phyloP scores from a whole-genome alignment of 139 green algal species.

The Chlamydomonas urium region DNA sequence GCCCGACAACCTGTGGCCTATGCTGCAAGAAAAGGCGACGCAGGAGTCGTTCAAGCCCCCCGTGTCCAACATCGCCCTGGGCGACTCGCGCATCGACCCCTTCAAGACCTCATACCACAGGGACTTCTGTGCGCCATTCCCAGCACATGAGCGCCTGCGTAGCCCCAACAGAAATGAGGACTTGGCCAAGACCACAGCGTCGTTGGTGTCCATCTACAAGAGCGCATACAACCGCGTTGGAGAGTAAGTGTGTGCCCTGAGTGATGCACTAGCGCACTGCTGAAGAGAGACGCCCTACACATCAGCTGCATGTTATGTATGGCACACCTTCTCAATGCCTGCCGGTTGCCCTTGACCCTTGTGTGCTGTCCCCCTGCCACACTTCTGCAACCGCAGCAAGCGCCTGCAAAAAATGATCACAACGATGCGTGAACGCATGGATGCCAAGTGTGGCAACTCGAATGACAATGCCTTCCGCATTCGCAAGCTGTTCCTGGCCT shows the following conservation, averaged over 20 bases:
- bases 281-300: no score
- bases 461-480: conserved; percentile 80
- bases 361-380: background rate
- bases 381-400: conserved; percentile 41
- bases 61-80: conserved; percentile 56
- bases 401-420: conserved; percentile 67
- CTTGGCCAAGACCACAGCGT: conserved; percentile 47
- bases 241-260: conserved; percentile 49
- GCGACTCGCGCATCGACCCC: conserved; percentile 58
- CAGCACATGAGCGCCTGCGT: conserved; percentile 44
- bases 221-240: conserved; percentile 65
- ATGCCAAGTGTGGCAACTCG: conserved; percentile 68
- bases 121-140: conserved; percentile 66
- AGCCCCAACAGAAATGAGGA: conserved; percentile 74
- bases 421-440: conserved; percentile 73
- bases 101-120: conserved; percentile 64
- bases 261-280: background rate
- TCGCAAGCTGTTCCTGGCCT: conserved; percentile 75
- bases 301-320: no score
- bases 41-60: conserved; percentile 62
- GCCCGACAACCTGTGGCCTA: conserved; percentile 62
- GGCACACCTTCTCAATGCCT: no score
- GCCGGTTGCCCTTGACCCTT: no score
- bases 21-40: conserved; percentile 41
- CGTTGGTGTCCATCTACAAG: conserved; percentile 58